These are phyloP conservation scores for Closterium sp. DNA, from an alignment of 139 green algal species.

Conservation along the genomic window DNA sequence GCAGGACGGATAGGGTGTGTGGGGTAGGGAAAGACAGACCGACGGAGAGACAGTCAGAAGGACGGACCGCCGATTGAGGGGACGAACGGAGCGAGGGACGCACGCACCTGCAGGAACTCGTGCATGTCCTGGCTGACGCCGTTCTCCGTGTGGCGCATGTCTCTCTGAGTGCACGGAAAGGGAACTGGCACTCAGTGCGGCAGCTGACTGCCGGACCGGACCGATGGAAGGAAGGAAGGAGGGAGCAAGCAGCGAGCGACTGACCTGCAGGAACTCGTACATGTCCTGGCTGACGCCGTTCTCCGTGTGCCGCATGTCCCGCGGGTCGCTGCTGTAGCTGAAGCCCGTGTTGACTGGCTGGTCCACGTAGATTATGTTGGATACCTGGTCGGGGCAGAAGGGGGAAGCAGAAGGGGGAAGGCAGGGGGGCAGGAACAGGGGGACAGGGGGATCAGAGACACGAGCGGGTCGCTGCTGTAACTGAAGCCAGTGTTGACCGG, in stretches of 20 bases:
- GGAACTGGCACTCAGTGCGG: no score
- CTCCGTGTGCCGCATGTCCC: slow-evolving; percentile 64
- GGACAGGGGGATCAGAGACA: no score
- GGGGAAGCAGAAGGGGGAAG: background rate
- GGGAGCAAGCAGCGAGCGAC: background rate
- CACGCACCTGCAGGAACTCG: slow-evolving; percentile 83
- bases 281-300: slow-evolving; percentile 83
- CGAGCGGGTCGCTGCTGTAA: slow-evolving; percentile 62
- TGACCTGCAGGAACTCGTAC: slow-evolving; percentile 89
- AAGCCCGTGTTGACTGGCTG: slow-evolving; percentile 94
- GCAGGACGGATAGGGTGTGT: no score
- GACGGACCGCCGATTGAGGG: no score
- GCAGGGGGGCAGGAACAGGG: slow-evolving; percentile 7
- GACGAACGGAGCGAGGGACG: background rate
- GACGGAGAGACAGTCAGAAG: no score
- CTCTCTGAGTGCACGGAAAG: no score
- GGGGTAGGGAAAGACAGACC: no score
- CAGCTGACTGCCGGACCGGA: no score
- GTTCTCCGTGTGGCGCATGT: slow-evolving; percentile 58
- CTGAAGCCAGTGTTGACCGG: slow-evolving; percentile 92
- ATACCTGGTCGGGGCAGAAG: background rate
- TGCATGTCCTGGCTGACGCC: slow-evolving; percentile 87
- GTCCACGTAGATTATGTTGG: slow-evolving; percentile 68
- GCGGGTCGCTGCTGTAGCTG: slow-evolving; percentile 65
- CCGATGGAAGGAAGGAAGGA: no score